A percentile compares a stretch with the other conserved stretches of the same genome.
Conservation (phyloP, 192 early-diverging fungal species). For the Radiomyces spectabilis region DNA sequence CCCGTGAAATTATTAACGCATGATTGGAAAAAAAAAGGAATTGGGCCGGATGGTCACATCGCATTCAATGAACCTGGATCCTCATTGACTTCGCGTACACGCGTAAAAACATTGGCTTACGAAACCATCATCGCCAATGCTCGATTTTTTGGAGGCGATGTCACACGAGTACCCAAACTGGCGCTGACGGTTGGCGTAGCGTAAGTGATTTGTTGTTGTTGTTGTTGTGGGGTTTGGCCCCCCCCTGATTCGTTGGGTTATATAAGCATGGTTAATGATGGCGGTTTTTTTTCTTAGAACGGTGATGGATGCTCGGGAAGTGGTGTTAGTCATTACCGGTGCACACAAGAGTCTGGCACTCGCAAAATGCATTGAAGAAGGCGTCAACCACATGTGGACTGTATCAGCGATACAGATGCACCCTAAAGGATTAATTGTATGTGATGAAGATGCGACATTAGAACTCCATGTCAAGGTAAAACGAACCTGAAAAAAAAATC, state of each 20-base stretch:
- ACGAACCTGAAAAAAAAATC: constrained; percentile 2
- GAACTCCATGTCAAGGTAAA: constrained; percentile 77
- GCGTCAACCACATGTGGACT: constrained; percentile 89
- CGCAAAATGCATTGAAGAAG: constrained; percentile 36
- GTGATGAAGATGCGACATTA: constrained; percentile 82
- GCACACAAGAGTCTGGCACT: constrained; percentile 60
- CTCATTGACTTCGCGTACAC: constrained; percentile 70
- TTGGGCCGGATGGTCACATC: constrained; percentile 88
- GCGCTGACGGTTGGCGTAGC: constrained; percentile 83
- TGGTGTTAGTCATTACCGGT: constrained; percentile 79
- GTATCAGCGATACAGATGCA: constrained; percentile 83
- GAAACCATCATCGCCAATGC: constrained; percentile 86
- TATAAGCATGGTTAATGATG: no score
- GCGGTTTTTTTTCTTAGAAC: constrained; percentile 43
- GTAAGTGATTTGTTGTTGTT: constrained; percentile 32
- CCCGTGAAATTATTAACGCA: no score
- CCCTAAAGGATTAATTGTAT: constrained; percentile 75
- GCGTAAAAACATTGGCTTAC: constrained; percentile 84
- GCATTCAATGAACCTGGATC: constrained; percentile 90
- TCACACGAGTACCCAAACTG: constrained; percentile 78
- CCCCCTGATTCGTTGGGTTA: no score
- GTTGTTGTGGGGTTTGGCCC: no score
- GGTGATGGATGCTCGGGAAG: constrained; percentile 83
- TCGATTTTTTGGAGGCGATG: constrained; percentile 79
- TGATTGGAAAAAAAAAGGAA: no score